Base-by-base conservation (phyloP, 129 eudicot species). In the Erigeron canadensis region DNA sequence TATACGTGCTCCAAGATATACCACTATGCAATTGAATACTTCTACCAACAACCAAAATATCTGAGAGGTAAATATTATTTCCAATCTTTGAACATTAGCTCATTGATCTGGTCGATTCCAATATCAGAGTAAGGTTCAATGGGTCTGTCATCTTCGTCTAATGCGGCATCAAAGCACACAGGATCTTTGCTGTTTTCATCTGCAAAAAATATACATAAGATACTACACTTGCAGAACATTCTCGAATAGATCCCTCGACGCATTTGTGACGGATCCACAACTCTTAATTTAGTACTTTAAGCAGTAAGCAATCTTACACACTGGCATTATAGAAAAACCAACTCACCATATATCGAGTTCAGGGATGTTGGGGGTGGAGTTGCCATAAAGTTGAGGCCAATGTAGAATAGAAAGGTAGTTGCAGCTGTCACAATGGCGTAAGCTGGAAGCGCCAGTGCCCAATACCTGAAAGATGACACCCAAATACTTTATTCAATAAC, bases 81-180 rank as follows among this genome's bases (percentile, higher is more conserved):
- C 72, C 64, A 53, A 71, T 85, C 73, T 37, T 75, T 75, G 28
- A 90, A 90, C 97, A 90, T 89, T 48, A 88, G 68, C 10, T 82
- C 83, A 58, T 89, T 94, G 11, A 94, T 86, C 59, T 82, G 76
- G 67, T 75, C 47, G 46, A 89, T 87, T 59, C 92, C 84, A 55
- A 94, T 86, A 76, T 94, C 97, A 42, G 88, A 90, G 60, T 90
- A 85, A 53, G 99, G 96, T 73, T 86, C 97, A 71, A 94, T 94
- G 45, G 99, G 88, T 68, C 68, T 96, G 79, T 90, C 96, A 28
- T 94, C 96, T 34, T 82, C 83, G 7, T 77, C 77, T 22, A 66
- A 51, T 2, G 72, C 71, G 51, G 72, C 87, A 41, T 53, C 62
- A 58, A 40, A 73, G 73, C 78, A 70, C 78, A 82, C 46, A 1